These are phyloP conservation scores for Calonectria pauciramosa DNA, from an alignment of 2,329 filamentous ascomycete genomes.

Conservation along the genomic window DNA sequence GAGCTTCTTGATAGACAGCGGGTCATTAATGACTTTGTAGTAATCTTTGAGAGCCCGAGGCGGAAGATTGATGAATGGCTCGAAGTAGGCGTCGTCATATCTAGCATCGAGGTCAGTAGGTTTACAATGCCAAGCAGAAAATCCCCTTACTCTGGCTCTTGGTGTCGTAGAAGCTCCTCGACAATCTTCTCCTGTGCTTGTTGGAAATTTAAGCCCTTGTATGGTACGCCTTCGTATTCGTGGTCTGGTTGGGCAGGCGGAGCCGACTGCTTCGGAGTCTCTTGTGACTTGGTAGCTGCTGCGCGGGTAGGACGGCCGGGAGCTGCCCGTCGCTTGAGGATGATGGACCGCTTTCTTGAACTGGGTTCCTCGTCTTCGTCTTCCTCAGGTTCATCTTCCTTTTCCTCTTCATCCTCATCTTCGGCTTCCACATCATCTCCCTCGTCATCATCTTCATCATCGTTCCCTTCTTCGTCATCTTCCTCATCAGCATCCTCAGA, in stretches of 20 bases:
- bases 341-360: constrained; percentile 55
- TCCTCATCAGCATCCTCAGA: constrained; percentile 48
- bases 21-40: constrained; percentile 85
- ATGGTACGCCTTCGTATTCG: constrained; percentile 70
- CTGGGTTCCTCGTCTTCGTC: constrained; percentile 47
- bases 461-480: constrained; percentile 47
- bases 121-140: not conserved
- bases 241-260: constrained; percentile 62
- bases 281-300: constrained; percentile 47
- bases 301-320: constrained; percentile 53
- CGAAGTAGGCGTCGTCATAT: constrained; percentile 77
- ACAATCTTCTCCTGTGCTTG: constrained; percentile 90
- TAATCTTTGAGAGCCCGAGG: constrained; percentile 85
- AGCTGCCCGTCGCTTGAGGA: constrained; percentile 55
- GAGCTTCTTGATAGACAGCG: constrained; percentile 82
- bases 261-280: constrained; percentile 52
- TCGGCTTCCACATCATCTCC: constrained; percentile 51
- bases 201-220: constrained; percentile 82
- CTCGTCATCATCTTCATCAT: constrained; percentile 50
- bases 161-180: constrained; percentile 78
- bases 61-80: constrained; percentile 84
- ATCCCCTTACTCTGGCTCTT: constrained; percentile 72
- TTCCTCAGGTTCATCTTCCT: constrained; percentile 45
- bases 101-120: constrained; percentile 59
- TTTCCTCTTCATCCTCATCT: constrained; percentile 48